phyloP scores from a whole-genome alignment of 2,329 filamentous ascomycete species.

The Coniochaeta sp. region DNA sequence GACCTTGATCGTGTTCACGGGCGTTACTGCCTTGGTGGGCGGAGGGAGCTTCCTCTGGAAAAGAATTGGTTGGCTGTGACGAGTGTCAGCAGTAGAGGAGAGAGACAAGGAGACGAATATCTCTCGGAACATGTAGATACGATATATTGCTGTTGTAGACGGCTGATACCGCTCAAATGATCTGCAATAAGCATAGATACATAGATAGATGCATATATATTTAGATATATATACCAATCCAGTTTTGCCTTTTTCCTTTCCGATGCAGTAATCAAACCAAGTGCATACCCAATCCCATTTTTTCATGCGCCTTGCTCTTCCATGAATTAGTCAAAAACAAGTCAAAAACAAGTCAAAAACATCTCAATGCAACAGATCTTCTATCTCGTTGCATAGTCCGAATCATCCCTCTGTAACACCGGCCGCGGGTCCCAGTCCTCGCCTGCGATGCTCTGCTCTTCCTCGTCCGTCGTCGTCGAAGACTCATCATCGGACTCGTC shows the following conservation, averaged over 20 bases:
- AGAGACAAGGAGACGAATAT: neutral
- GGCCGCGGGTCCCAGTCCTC: conserved; percentile 35
- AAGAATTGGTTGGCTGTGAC: conserved; percentile 25
- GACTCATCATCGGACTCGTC: conserved; percentile 23
- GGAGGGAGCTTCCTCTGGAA: conserved; percentile 37
- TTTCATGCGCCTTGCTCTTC: neutral
- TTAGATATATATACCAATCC: neutral
- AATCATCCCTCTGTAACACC: conserved; percentile 22
- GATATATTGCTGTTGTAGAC: neutral
- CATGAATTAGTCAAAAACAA: neutral
- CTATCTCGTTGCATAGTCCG: conserved; percentile 9
- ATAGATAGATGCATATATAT: too few relatives aligned
- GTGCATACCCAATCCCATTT: neutral
- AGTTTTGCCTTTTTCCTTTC: neutral
- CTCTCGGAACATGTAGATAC: neutral
- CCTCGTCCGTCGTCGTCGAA: conserved; percentile 8
- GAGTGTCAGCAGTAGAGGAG: too few relatives aligned
- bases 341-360: neutral
- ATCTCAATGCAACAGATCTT: neutral
- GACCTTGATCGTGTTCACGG: conserved; percentile 48
- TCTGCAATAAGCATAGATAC: neutral
- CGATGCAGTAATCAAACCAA: neutral
- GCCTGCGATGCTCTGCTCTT: conserved; percentile 17
- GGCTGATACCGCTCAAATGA: neutral
- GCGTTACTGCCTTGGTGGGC: conserved; percentile 40